Conservation (phyloP, 2,329 filamentous ascomycete species). For the Allantophomopsis cytisporea region DNA sequence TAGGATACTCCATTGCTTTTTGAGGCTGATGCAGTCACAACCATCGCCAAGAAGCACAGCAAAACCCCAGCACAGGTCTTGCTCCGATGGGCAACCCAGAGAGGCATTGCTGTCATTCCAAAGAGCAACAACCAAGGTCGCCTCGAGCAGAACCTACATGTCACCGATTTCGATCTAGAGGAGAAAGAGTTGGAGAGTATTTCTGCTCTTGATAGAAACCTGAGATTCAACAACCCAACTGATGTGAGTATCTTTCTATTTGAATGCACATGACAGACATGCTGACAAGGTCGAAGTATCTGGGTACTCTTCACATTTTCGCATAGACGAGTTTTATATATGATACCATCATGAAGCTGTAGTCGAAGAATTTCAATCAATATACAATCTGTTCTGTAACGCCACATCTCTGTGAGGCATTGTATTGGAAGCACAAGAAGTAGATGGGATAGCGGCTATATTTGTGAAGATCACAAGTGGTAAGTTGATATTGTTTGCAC, state of each 20-base stretch:
- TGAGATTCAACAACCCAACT: conserved; percentile 67
- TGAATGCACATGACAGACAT: conserved; percentile 1
- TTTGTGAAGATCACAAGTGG: no score
- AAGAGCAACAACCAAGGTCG: conserved; percentile 50
- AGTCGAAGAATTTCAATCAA: no score
- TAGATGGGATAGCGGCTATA: no score
- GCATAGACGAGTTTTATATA: conserved; percentile 20
- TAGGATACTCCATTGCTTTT: conserved; percentile 55
- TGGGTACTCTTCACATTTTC: conserved; percentile 37
- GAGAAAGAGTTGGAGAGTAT: conserved; percentile 55
- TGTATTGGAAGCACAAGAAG: no score
- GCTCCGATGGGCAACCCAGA: conserved; percentile 78
- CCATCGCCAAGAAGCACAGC: conserved; percentile 52
- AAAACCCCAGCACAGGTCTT: conserved; percentile 72
- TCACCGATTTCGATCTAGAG: conserved; percentile 50
- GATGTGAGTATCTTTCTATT: conserved; percentile 36
- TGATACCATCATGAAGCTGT: no score
- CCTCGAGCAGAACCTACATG: conserved; percentile 54
- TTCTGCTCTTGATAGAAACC: conserved; percentile 44
- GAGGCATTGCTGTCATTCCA: conserved; percentile 68
- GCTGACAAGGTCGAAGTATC: conserved; percentile 20
- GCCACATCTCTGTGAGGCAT: no score
- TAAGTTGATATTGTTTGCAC: no score
- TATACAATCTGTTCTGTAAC: no score
- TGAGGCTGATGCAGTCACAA: conserved; percentile 50